Base-by-base conservation (phyloP, 2,329 filamentous ascomycete genomes). In the Dactylellina drechsleri region DNA sequence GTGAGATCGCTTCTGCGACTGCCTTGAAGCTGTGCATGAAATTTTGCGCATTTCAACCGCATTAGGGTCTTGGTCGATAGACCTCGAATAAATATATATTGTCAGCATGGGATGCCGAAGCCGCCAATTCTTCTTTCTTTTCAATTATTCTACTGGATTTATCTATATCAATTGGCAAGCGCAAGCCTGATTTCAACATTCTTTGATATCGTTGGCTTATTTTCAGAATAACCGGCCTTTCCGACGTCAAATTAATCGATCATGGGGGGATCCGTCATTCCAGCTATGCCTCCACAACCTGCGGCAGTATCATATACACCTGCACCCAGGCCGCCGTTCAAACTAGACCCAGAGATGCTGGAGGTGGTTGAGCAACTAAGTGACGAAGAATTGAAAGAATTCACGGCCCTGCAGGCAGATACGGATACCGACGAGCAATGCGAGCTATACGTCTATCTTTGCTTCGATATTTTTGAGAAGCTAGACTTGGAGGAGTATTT, bases 371-470 rank as follows among this genome's bases (percentile, higher is more conserved):
- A 43, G 28, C 40, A 50, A 26, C 18, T 61, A 23, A 40, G 47
- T 15, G 57, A 61, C 23, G 57, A 61, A 47, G 57, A 61, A 47
- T 26, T 61, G 45, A 31, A 20, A 61, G 40, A 50, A 10, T 61
- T 61, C 36, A 31, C 36, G 26, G 57, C 40, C 2, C 36, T 43
- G 8, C 40, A 61, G 10, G 18, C 36, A 20, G 57, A 61, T 49
- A 47, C 45, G 16, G 23, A 20, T n/a, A 61, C 12, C 16, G 57
- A 61, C 13, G 57, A 61, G 36, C 57, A 61, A 50, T 20, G 40
- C 36, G 57, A 61, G 18, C 57, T 61, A n/a, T 61, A 61, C 23
- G 13, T 20, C 10, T 61, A 61, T 50, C 57, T 61, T 3, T 61
- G 57, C 45, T 50, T 47, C 18, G n/a, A 16, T 1, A n/a, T 61